A percentile compares a stretch with the other conserved stretches of the same genome.
Conservation (phyloP, 1,284 basidiomycete species). For the Agaricales sp. region DNA sequence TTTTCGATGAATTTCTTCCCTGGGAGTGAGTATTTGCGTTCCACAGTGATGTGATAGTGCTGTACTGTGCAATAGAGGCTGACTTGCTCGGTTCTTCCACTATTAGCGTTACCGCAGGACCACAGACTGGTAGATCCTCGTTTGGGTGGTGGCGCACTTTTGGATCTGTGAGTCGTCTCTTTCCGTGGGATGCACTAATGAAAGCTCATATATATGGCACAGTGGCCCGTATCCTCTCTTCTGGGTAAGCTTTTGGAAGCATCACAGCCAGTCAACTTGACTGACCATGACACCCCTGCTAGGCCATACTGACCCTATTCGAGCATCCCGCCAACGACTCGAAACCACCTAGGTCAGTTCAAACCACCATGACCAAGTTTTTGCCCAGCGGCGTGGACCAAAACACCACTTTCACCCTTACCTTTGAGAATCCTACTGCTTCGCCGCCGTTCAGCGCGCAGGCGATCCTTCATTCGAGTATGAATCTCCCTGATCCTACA, state of each 20-base stretch:
- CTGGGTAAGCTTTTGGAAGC: conserved; percentile 51
- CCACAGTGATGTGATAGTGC: too few species aligned
- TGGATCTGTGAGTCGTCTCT: conserved; percentile 57
- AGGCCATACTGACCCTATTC: conserved; percentile 72
- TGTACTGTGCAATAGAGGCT: too few species aligned
- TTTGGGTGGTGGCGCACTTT: conserved; percentile 76
- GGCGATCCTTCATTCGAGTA: conserved; percentile 56
- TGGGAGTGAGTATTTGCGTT: conserved; percentile 43
- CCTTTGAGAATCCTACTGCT: conserved; percentile 42
- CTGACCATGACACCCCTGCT: background rate
- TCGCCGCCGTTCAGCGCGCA: conserved; percentile 37
- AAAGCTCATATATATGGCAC: background rate
- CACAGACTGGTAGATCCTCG: conserved; percentile 75
- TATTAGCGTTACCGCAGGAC: conserved; percentile 48
- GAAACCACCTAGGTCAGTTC: conserved; percentile 44
- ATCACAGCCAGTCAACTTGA: too few species aligned
- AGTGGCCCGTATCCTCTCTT: conserved; percentile 79
- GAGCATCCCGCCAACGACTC: conserved; percentile 65
- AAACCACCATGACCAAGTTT: conserved; percentile 61
- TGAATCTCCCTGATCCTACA: conserved; percentile 32
- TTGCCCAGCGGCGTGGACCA: conserved; percentile 73
- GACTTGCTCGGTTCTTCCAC: background rate
- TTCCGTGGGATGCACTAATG: background rate
- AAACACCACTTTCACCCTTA: conserved; percentile 67
- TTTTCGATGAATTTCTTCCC: conserved; percentile 65